Base-by-base conservation (phyloP, 495 filamentous ascomycete species). In the Amphirosellinia nigrospora region DNA sequence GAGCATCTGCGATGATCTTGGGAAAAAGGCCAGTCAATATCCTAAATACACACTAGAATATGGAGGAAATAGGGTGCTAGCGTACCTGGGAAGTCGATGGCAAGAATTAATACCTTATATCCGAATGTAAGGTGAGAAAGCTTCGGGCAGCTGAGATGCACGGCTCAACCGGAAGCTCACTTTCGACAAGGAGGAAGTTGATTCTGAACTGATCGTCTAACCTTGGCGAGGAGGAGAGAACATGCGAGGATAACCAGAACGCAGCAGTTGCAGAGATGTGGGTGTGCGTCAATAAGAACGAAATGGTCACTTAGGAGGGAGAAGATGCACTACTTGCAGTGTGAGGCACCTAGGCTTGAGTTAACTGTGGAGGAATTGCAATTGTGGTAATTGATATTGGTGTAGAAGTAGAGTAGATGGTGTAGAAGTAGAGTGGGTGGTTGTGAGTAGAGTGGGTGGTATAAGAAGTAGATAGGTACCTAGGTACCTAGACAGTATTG, bases 101-200 rank as follows among this genome's bases (percentile, higher is more conserved):
- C n/a, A 50, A 21, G 26, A 50, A 21, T 23, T 21, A 21, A 84
- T 82, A 79, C 76, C 71, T 48, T 82, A 81, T 53, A 55, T 70
- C 77, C 16, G 16, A 65, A 0, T 30, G 64, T 9, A 84, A 74
- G 30, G 73, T 16, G 43, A 71, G 13, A 72, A 36, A 19, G 38
- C 6, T 32, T 46, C 50, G 48, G 70, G 72, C 61, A 66, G 67
- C 48, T 78, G 74, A 13, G 79, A 84, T 52, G 52, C 66, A 13
- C 86, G 83, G 82, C 77, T 88, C 48, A 71, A 74, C 56, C 78
- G 78, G 11, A 88, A 88, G 73, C 76, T 87, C 66, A 74, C 82
- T 3, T 86, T 88, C 56, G 76, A 77, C 23, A 82, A 82, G 50
- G 78, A 83, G 43, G 6, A 9, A 48, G n/a, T 48, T n/a, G 1